phyloP scores from a whole-genome alignment of 116 monocot species.

The Dioscorea cayenensis region DNA sequence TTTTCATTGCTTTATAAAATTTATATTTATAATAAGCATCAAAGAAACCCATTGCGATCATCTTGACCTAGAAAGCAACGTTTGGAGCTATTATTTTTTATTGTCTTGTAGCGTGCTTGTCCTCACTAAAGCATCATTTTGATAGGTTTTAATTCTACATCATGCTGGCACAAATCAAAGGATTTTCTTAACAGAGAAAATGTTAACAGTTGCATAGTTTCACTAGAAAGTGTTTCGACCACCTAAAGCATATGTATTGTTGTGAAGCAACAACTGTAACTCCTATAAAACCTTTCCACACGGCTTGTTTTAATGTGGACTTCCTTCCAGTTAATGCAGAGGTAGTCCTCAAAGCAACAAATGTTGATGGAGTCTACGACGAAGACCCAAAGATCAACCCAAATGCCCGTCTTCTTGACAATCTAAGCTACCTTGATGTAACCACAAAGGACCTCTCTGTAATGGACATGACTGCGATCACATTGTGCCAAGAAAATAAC shows the following conservation, averaged over 20 bases:
- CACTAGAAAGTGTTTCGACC: too few species aligned
- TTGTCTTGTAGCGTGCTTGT: too few species aligned
- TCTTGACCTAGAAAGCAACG: too few species aligned
- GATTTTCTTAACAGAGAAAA: too few species aligned
- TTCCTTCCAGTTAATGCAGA: constrained; percentile 75
- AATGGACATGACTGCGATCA: constrained; percentile 98
- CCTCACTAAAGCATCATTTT: too few species aligned
- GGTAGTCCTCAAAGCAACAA: constrained; percentile 97
- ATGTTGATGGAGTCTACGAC: constrained; percentile 93
- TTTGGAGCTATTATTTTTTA: too few species aligned
- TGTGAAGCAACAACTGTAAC: background rate
- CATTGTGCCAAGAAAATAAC: constrained; percentile 93
- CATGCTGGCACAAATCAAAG: too few species aligned
- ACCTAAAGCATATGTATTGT: too few species aligned
- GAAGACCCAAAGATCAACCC: constrained; percentile 71
- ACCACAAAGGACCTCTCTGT: constrained; percentile 83
- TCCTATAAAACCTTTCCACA: background rate
- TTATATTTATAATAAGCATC: too few species aligned
- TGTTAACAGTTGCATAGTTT: too few species aligned
- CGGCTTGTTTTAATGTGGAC: background rate
- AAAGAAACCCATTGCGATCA: too few species aligned
- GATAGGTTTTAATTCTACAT: too few species aligned
- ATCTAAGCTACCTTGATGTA: constrained; percentile 73
- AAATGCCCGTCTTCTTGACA: constrained; percentile 70
- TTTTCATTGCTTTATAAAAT: background rate